These are phyloP conservation scores for Acorus gramineus DNA, from an alignment of 106 monocot species.

Conservation along the genomic window DNA sequence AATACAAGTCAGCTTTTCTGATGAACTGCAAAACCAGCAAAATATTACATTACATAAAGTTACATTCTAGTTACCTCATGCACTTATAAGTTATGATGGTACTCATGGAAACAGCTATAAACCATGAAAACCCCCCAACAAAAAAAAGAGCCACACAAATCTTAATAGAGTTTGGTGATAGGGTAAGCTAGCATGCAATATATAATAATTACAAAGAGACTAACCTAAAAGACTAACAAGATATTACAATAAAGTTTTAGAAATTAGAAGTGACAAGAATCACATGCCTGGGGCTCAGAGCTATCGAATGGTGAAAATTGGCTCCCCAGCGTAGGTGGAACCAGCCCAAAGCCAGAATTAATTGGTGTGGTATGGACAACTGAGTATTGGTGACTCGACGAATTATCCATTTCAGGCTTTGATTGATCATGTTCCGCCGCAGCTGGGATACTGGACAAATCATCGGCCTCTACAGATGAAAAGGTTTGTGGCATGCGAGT, in stretches of 20 bases:
- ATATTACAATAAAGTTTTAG: constrained; percentile 55
- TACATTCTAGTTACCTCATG: too few species aligned
- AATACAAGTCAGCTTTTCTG: too few species aligned
- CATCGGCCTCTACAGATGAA: constrained; percentile 13
- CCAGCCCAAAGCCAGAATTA: constrained; percentile 46
- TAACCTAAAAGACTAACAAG: constrained; percentile 1
- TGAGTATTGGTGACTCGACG: constrained; percentile 24
- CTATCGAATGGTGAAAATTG: constrained; percentile 38
- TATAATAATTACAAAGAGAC: not conserved
- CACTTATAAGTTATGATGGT: too few species aligned
- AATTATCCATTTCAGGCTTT: constrained; percentile 16
- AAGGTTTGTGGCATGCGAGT: constrained; percentile 26
- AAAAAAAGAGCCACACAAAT: too few species aligned
- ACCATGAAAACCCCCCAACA: too few species aligned
- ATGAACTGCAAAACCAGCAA: too few species aligned
- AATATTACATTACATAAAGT: too few species aligned
- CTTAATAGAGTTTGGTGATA: too few species aligned
- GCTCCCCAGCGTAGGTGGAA: constrained; percentile 45
- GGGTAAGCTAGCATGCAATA: too few species aligned
- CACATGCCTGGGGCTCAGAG: constrained; percentile 42
- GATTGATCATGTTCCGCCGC: constrained; percentile 32
- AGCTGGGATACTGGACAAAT: constrained; percentile 13
- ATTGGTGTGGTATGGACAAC: constrained; percentile 30
- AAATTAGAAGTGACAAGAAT: constrained; percentile 18
- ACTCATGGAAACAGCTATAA: too few species aligned